These are phyloP conservation scores for Dryas alaskensis DNA, from an alignment of 306 rosid genomes.

Conservation along the genomic window DNA sequence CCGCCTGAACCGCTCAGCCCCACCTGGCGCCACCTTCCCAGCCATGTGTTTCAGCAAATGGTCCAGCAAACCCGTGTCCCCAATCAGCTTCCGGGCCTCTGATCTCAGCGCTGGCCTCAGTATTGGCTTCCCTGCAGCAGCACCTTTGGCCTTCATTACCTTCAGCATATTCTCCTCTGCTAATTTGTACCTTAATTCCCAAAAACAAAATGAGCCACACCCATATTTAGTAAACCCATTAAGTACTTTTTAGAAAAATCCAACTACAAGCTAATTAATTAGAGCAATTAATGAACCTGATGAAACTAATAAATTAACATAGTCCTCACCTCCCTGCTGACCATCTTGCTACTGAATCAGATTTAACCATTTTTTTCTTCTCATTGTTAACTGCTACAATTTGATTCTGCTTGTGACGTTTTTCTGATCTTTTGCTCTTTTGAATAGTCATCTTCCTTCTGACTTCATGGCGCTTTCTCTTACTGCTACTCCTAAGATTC, in stretches of 20 bases:
- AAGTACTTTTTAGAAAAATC: not conserved
- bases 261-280: not conserved
- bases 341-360: slow-evolving; percentile 50
- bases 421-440: slow-evolving; percentile 13
- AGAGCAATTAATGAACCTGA: not conserved
- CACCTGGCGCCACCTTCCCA: slow-evolving; percentile 85
- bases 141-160: slow-evolving; percentile 69
- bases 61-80: slow-evolving; percentile 88
- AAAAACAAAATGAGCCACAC: not conserved
- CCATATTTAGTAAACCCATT: not conserved
- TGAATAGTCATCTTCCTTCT: not conserved
- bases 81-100: slow-evolving; percentile 79
- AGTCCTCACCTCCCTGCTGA: slow-evolving; percentile 41
- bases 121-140: slow-evolving; percentile 62
- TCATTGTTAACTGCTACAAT: slow-evolving; percentile 18
- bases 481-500: slow-evolving; percentile 28
- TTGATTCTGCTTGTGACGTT: slow-evolving; percentile 32
- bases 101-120: slow-evolving; percentile 65
- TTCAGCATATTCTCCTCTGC: slow-evolving; percentile 77
- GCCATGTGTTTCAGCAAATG: slow-evolving; percentile 96
- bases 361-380: slow-evolving; percentile 28
- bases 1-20: slow-evolving; percentile 64
- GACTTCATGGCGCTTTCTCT: slow-evolving; percentile 31
- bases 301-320: not conserved
- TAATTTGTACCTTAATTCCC: slow-evolving; percentile 54